These are phyloP conservation scores for Rubroshorea leprosula DNA, from an alignment of 345 rosid genomes.

Conservation along the genomic window DNA sequence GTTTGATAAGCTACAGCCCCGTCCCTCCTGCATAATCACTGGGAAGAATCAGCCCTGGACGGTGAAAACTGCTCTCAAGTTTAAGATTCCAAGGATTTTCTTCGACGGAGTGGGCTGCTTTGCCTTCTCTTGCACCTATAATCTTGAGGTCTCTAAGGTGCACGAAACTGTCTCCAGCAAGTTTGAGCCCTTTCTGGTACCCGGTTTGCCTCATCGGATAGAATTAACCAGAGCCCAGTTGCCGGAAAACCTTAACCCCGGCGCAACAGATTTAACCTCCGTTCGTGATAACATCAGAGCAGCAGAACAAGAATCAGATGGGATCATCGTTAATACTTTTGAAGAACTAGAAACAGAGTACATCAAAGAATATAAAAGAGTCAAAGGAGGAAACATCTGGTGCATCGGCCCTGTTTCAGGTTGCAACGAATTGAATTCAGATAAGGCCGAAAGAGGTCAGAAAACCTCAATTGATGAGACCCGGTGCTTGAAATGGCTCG, in stretches of 20 bases:
- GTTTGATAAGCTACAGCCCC: conserved; percentile 22
- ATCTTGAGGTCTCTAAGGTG: conserved; percentile 11
- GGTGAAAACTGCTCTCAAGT: conserved; percentile 19
- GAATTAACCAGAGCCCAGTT: conserved; percentile 25
- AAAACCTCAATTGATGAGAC: conserved; percentile 6
- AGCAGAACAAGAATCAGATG: conserved; percentile 17
- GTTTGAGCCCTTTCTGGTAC: conserved; percentile 23
- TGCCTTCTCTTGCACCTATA: conserved; percentile 20
- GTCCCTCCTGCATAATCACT: conserved; percentile 35
- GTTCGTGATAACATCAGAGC: conserved; percentile 11
- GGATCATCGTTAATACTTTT: conserved; percentile 32
- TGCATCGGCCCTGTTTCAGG: conserved; percentile 41
- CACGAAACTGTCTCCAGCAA: conserved; percentile 15
- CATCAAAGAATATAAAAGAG: conserved; percentile 20
- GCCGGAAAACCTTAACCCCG: conserved; percentile 15
- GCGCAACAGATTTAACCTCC: conserved; percentile 4
- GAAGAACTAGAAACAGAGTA: conserved; percentile 35
- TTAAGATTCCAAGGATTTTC: conserved; percentile 30
- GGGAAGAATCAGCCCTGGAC: conserved; percentile 42
- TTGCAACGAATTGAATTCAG: conserved; percentile 22
- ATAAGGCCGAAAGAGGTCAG: conserved; percentile 35
- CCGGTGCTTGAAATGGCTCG: conserved; percentile 37
- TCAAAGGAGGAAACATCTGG: conserved; percentile 30
- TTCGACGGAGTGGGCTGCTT: conserved; percentile 41
- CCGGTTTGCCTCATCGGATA: conserved; percentile 23